A percentile compares a stretch with the other conserved stretches of the same genome.
Conservation (phyloP, 2,329 filamentous ascomycete species). For the Ceratocystis papillata region DNA sequence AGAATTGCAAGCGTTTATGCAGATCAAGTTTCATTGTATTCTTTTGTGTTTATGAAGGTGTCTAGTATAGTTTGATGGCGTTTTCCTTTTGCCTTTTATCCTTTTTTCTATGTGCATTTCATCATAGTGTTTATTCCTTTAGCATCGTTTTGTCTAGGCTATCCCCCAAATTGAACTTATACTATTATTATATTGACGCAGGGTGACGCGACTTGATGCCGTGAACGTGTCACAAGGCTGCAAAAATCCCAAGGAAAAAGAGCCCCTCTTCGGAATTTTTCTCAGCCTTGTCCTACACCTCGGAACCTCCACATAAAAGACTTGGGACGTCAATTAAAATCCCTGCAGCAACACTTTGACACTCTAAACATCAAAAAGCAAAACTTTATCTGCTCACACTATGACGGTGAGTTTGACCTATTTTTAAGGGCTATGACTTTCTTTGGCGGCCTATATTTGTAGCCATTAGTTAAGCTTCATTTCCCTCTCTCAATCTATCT, state of each 20-base stretch:
- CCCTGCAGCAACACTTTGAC: constrained; percentile 18
- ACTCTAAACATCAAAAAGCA: not conserved
- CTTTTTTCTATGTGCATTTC: constrained; percentile 8
- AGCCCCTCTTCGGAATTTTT: constrained; percentile 18
- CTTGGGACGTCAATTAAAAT: constrained; percentile 23
- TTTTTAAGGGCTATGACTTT: not conserved
- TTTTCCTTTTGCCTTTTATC: constrained; percentile 7
- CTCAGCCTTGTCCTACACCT: constrained; percentile 18
- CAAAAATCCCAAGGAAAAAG: not conserved
- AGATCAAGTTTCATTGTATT: not conserved
- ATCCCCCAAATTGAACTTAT: constrained; percentile 1
- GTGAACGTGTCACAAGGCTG: not conserved
- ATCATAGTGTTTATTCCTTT: constrained; percentile 12
- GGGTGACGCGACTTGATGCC: not conserved
- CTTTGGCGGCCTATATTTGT: not conserved
- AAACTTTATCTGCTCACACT: constrained; percentile 7
- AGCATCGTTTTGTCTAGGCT: constrained; percentile 6
- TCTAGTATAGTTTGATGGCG: constrained; percentile 18
- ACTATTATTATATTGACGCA: not conserved
- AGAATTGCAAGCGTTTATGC: not conserved
- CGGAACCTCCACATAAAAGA: constrained; percentile 14
- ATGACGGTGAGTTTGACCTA: constrained; percentile 13
- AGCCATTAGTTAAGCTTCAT: not conserved
- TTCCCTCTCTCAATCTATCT: not conserved
- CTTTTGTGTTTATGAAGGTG: not conserved